Evolutionary conservation across 2,329 filamentous ascomycete genomes (phyloP).

Genomic region (Hypoxylon sp.): DNA sequence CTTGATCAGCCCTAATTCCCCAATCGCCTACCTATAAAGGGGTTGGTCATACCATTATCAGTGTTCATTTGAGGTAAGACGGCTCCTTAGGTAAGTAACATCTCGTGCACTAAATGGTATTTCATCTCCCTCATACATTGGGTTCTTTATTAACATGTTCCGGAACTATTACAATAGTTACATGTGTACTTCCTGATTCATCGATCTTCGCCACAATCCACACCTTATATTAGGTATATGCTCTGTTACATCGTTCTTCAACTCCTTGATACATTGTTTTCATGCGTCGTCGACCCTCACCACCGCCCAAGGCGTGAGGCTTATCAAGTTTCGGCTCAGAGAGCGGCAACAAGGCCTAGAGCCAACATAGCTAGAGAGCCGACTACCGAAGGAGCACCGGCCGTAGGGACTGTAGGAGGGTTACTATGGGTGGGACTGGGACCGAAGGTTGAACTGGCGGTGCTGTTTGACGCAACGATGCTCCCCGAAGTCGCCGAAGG

Average conservation of each 20-base stretch:
- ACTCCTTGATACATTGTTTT: neutral
- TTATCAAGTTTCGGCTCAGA: slow-evolving; percentile 13
- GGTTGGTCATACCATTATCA: neutral
- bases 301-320: neutral
- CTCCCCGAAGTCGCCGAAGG: slow-evolving; percentile 10
- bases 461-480: slow-evolving; percentile 37
- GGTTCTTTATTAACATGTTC: neutral
- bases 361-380: slow-evolving; percentile 40
- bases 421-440: neutral
- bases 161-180: neutral
- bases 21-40: neutral
- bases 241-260: neutral
- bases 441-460: slow-evolving; percentile 27
- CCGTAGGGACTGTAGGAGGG: slow-evolving; percentile 15
- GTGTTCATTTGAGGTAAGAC: neutral
- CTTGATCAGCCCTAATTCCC: neutral
- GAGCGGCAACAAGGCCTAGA: slow-evolving; percentile 38
- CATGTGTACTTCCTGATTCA: neutral
- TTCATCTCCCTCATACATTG: neutral
- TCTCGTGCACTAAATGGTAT: neutral
- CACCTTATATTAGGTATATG: neutral
- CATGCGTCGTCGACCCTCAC: neutral
- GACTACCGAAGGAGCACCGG: slow-evolving; percentile 34
- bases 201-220: neutral
- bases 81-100: neutral